Percentiles rank a stretch among this genome's conserved stretches.
Evolutionary conservation across 768 basidiomycete species (phyloP).

Genomic region (Clathrus columnatus): DNA sequence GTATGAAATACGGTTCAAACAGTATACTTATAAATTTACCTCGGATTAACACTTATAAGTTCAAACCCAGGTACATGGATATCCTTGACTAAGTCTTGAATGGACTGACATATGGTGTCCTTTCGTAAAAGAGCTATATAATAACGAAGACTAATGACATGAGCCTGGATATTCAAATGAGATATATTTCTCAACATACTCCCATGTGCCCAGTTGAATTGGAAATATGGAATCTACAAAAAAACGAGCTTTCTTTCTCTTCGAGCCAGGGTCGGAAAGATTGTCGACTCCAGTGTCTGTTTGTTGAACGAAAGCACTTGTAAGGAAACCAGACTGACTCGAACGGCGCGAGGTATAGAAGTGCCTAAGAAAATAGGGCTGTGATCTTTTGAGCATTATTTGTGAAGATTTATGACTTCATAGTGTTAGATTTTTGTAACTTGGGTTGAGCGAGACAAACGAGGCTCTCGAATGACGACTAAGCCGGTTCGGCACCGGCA

Average conservation of each 20-base stretch:
- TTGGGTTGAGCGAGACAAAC: too few relatives aligned
- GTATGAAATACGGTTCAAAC: not conserved
- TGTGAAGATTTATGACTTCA: too few relatives aligned
- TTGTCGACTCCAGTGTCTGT: not conserved
- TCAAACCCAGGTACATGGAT: constrained; percentile 51
- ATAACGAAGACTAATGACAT: constrained; percentile 44
- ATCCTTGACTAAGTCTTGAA: constrained; percentile 40
- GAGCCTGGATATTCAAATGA: constrained; percentile 7
- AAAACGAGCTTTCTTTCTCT: constrained; percentile 45
- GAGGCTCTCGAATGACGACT: too few relatives aligned
- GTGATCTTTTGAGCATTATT: too few relatives aligned
- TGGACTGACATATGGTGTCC: constrained; percentile 42
- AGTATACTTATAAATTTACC: constrained; percentile 10
- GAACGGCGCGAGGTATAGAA: too few relatives aligned
- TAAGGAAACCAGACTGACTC: too few relatives aligned
- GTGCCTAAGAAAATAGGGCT: too few relatives aligned
- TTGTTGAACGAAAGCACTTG: too few relatives aligned
- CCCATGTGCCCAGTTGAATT: constrained; percentile 58
- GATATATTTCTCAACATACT: constrained; percentile 37
- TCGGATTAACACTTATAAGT: constrained; percentile 49
- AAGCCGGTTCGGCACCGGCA: too few relatives aligned
- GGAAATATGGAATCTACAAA: constrained; percentile 78
- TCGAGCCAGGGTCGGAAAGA: not conserved
- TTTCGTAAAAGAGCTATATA: constrained; percentile 53
- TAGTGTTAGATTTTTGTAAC: too few relatives aligned